Evolutionary conservation across 345 rosid genomes (phyloP).

Genomic region (Linum trigynum): DNA sequence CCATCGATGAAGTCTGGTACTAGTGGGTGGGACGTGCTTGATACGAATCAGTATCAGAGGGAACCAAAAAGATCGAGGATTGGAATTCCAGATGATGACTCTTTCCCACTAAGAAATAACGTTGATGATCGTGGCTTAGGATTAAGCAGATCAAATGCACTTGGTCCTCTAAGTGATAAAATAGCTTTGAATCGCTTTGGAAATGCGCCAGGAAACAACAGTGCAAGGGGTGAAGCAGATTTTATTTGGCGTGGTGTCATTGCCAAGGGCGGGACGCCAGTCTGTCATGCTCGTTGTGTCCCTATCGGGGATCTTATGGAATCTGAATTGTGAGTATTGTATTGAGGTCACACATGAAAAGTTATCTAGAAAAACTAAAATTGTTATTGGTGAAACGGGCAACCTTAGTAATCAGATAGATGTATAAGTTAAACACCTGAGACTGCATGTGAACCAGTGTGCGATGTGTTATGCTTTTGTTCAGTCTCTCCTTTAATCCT

Average conservation of each 20-base stretch:
- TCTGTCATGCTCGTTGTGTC: slow-evolving; percentile 67
- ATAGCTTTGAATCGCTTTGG: slow-evolving; percentile 20
- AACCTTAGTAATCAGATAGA: no score
- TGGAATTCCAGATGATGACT: slow-evolving; percentile 45
- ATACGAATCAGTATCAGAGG: slow-evolving; percentile 46
- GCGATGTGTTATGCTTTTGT: no score
- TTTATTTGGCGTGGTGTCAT: slow-evolving; percentile 63
- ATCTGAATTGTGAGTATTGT: slow-evolving; percentile 48
- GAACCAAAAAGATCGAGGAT: slow-evolving; percentile 62
- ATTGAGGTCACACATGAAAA: background rate
- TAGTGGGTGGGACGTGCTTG: slow-evolving; percentile 72
- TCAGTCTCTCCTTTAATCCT: no score
- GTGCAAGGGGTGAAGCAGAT: slow-evolving; percentile 45
- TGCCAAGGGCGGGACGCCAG: slow-evolving; percentile 75
- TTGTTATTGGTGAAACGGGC: background rate
- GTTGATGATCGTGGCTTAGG: slow-evolving; percentile 43
- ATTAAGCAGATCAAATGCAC: slow-evolving; percentile 32
- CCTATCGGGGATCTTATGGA: slow-evolving; percentile 47
- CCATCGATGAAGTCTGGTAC: slow-evolving; percentile 37
- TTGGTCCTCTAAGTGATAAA: slow-evolving; percentile 37
- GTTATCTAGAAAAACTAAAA: no score
- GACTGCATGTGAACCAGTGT: no score
- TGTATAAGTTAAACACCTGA: no score
- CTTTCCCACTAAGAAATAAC: slow-evolving; percentile 37
- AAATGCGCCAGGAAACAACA: slow-evolving; percentile 29